Conservation (phyloP, 176 grass and related monocot genomes). For the Carex pumila region DNA sequence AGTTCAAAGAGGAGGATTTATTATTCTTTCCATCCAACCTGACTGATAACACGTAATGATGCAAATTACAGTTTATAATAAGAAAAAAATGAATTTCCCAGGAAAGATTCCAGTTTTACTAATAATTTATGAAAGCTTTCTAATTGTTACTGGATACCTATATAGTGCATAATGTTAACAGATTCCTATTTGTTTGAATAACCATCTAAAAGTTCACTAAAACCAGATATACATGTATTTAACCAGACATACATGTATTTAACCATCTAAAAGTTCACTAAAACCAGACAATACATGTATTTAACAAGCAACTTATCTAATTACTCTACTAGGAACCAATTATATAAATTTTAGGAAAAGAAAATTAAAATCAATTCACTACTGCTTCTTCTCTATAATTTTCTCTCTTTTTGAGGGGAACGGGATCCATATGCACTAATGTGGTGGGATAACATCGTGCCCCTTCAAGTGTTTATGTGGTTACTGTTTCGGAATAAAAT, state of each 20-base stretch:
- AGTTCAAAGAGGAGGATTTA: too few species aligned
- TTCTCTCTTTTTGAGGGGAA: too few species aligned
- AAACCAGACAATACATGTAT: not conserved
- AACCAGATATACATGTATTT: not conserved
- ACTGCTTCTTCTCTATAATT: too few species aligned
- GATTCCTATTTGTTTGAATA: not conserved
- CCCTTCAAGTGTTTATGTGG: too few species aligned
- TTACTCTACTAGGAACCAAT: not conserved
- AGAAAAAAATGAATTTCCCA: not conserved
- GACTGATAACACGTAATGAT: too few species aligned
- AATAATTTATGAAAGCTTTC: not conserved
- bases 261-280: not conserved
- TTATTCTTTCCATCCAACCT: too few species aligned
- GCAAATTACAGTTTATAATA: too few species aligned
- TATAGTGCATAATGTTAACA: not conserved
- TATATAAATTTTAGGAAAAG: not conserved
- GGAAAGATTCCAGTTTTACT: not conserved
- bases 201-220: not conserved
- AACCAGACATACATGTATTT: not conserved
- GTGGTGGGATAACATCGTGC: too few species aligned
- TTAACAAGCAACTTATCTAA: not conserved
- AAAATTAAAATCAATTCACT: not conserved
- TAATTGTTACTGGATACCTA: not conserved
- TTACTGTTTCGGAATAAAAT: too few species aligned
- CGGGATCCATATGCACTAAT: too few species aligned